phyloP scores from a whole-genome alignment of 495 filamentous ascomycete species.

The Aspergillus egyptiacus region DNA sequence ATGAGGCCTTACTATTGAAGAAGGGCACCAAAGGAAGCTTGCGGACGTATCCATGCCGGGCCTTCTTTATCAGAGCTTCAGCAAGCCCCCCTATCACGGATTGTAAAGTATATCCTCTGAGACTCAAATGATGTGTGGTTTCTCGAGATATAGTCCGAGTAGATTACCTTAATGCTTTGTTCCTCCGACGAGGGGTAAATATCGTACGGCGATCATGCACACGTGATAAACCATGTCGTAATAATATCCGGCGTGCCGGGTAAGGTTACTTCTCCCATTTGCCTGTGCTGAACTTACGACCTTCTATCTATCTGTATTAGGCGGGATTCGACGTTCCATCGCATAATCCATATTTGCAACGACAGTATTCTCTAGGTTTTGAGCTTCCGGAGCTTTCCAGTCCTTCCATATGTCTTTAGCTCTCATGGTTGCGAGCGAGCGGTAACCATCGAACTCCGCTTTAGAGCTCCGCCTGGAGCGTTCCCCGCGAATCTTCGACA shows the following conservation, averaged over 20 bases:
- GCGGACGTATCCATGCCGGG: no score
- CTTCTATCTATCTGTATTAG: neutral
- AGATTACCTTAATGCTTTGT: neutral
- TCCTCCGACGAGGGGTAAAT: neutral
- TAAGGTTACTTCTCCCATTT: neutral
- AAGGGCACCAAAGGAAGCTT: no score
- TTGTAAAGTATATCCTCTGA: no score
- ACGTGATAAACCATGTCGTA: conserved; percentile 5
- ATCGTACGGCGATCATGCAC: no score
- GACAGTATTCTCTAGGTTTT: no score
- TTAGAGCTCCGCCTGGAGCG: conserved; percentile 11
- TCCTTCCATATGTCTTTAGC: conserved; percentile 17
- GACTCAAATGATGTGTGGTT: no score
- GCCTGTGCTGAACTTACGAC: conserved; percentile 1
- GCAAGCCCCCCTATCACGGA: no score
- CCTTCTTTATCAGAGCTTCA: no score
- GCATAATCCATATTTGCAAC: no score
- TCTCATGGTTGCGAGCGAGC: conserved; percentile 11
- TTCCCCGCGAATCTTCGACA: conserved; percentile 12
- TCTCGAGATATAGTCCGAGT: no score
- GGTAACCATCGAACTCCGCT: conserved; percentile 25
- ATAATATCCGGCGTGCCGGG: neutral
- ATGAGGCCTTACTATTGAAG: no score
- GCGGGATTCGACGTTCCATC: no score
- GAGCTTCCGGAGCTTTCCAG: neutral